Percentiles rank a stretch among this genome's conserved stretches.
Evolutionary conservation across 2,329 filamentous ascomycete species (phyloP).

Genomic region (Ramularia endophylla): DNA sequence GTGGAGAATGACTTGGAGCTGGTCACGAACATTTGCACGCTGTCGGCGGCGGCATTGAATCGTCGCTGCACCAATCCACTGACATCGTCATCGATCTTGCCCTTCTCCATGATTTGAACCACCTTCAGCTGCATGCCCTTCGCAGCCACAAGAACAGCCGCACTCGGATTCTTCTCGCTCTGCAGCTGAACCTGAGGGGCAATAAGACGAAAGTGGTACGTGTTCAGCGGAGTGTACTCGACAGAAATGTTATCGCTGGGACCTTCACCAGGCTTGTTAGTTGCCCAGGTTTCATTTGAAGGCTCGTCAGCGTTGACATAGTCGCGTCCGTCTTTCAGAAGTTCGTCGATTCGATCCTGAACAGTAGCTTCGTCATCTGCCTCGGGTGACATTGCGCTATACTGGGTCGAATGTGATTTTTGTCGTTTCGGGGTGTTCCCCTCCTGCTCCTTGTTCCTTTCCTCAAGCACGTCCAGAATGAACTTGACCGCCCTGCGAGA

Average conservation of each 20-base stretch:
- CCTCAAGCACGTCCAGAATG: slow-evolving; percentile 94
- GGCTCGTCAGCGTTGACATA: slow-evolving; percentile 69
- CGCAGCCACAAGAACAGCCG: slow-evolving; percentile 91
- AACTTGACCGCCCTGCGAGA: slow-evolving; percentile 95
- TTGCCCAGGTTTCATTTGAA: slow-evolving; percentile 38
- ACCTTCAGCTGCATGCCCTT: slow-evolving; percentile 99
- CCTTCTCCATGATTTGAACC: slow-evolving; percentile 96
- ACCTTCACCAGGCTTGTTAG: slow-evolving; percentile 11
- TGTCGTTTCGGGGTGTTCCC: slow-evolving; percentile 17
- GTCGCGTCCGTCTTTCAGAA: slow-evolving; percentile 76
- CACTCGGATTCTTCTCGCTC: slow-evolving; percentile 95
- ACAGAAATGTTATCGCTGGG: slow-evolving; percentile 67
- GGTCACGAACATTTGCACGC: slow-evolving; percentile 95
- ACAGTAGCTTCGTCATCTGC: slow-evolving; percentile 62
- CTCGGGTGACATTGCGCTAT: slow-evolving; percentile 34
- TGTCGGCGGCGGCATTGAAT: slow-evolving; percentile 93
- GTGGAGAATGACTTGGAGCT: slow-evolving; percentile 85
- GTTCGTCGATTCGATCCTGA: slow-evolving; percentile 77
- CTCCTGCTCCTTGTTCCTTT: slow-evolving; percentile 70
- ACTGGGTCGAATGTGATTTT: slow-evolving; percentile 21
- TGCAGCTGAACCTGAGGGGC: slow-evolving; percentile 97
- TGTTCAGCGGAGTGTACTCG: slow-evolving; percentile 86
- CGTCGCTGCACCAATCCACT: slow-evolving; percentile 92
- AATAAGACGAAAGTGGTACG: slow-evolving; percentile 90
- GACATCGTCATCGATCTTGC: slow-evolving; percentile 83